Conservation (phyloP, 371 early-diverging fungal genomes). For the Mortierella sp. region DNA sequence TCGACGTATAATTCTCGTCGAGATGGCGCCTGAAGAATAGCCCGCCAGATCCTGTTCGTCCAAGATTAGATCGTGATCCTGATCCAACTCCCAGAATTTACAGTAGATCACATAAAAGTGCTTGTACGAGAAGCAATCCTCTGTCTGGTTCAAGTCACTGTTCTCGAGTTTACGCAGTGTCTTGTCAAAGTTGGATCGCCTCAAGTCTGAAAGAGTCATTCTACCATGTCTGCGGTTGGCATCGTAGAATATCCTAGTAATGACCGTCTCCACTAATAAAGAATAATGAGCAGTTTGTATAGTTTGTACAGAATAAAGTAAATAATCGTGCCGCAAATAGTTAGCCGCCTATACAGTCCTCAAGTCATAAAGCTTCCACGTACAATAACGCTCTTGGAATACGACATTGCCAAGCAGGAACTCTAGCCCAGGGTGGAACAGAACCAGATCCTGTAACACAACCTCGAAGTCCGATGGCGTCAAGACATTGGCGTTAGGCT, state of each 20-base stretch:
- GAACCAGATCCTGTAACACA: constrained; percentile 68
- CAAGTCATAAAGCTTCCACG: constrained; percentile 12
- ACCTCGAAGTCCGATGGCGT: constrained; percentile 59
- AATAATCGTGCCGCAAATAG: too few relatives aligned
- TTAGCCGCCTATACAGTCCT: neutral
- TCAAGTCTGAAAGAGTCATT: constrained; percentile 82
- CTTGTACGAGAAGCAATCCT: constrained; percentile 92
- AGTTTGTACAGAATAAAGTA: neutral
- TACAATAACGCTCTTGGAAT: constrained; percentile 88
- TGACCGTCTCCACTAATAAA: constrained; percentile 77
- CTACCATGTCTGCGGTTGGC: constrained; percentile 76
- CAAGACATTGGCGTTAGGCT: constrained; percentile 34
- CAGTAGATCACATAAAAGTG: constrained; percentile 97
- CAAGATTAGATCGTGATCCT: constrained; percentile 80
- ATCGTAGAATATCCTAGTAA: constrained; percentile 85
- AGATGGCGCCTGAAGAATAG: constrained; percentile 75
- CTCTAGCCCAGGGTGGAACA: constrained; percentile 88
- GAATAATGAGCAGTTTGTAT: neutral
- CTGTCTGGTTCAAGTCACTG: constrained; percentile 77
- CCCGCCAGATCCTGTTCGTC: constrained; percentile 71
- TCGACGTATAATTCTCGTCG: constrained; percentile 68
- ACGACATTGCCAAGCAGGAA: constrained; percentile 81
- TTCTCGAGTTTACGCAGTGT: constrained; percentile 74
- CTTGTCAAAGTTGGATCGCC: constrained; percentile 66
- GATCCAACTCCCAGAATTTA: constrained; percentile 93